phyloP scores from a whole-genome alignment of 2,329 filamentous ascomycete species.

The Beauveria australis region DNA sequence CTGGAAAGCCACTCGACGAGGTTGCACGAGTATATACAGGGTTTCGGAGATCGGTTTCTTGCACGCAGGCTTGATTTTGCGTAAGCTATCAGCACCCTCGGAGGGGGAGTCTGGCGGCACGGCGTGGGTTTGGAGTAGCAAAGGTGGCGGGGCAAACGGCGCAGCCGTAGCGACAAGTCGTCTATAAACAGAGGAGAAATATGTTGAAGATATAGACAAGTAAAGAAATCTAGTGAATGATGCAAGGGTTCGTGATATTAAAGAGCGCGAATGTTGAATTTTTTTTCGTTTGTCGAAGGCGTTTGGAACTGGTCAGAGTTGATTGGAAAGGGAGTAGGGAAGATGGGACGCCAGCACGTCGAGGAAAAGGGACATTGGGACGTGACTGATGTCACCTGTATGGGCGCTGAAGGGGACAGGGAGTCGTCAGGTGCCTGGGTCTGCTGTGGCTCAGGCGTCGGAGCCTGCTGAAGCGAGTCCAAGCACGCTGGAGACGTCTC shows the following conservation, averaged over 20 bases:
- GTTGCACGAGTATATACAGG: background rate
- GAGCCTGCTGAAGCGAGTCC: background rate
- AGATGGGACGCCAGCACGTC: background rate
- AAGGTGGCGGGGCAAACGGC: slow-evolving; percentile 4
- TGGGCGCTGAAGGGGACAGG: background rate
- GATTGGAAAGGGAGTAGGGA: background rate
- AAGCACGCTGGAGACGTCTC: background rate
- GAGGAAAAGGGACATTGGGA: background rate
- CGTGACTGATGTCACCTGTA: slow-evolving; percentile 12
- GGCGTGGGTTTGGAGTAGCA: background rate
- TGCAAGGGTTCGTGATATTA: background rate
- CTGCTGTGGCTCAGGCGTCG: background rate
- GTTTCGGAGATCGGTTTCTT: background rate
- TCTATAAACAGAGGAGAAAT: background rate
- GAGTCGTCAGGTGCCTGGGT: background rate
- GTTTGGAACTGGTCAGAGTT: background rate
- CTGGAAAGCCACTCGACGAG: background rate
- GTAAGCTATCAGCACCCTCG: background rate
- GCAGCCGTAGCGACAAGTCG: background rate
- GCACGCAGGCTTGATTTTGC: background rate
- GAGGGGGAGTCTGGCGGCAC: background rate
- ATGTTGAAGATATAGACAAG: background rate
- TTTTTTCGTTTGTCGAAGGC: background rate
- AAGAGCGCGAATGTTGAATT: background rate
- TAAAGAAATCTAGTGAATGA: slow-evolving; percentile 8